Conservation (phyloP, 108 stramenopile species). For the Nitzschia sp. region DNA sequence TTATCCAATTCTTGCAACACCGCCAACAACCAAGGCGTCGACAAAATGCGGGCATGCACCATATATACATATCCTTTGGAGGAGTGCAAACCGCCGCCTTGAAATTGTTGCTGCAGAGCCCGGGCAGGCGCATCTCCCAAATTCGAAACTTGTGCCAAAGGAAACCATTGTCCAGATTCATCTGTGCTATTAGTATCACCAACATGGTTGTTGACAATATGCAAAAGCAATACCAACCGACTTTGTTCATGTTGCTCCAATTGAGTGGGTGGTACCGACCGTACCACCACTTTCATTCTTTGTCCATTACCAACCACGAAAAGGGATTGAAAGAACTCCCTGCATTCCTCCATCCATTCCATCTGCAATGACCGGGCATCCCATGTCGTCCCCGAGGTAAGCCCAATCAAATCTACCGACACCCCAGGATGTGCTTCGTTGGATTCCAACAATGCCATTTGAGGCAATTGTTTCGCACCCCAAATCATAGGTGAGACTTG, state of each 20-base stretch:
- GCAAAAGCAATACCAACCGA: conserved; percentile 10
- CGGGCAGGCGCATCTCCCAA: conserved; percentile 33
- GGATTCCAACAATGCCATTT: conserved; percentile 4
- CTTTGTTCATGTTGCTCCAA: conserved; percentile 23
- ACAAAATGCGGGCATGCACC: conserved; percentile 5
- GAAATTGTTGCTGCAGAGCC: conserved; percentile 18
- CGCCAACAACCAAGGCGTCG: neutral
- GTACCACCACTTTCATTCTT: neutral
- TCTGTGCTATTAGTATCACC: neutral
- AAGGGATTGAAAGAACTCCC: conserved; percentile 9
- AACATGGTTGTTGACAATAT: neutral
- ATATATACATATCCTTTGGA: conserved; percentile 6
- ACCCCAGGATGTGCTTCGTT: neutral
- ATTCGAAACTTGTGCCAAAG: conserved; percentile 24
- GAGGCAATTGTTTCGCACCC: conserved; percentile 29
- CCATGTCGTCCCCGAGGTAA: conserved; percentile 12
- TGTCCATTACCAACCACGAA: neutral
- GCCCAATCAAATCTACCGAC: conserved; percentile 18
- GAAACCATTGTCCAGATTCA: neutral
- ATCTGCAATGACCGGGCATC: conserved; percentile 27
- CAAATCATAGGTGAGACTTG: conserved; percentile 21
- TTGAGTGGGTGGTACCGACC: neutral
- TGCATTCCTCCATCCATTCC: conserved; percentile 16
- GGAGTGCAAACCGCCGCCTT: conserved; percentile 26
- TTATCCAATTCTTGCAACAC: too few species aligned